Evolutionary conservation across 352 stramenopile species (phyloP).

Genomic region (Phytophthora megakarya): DNA sequence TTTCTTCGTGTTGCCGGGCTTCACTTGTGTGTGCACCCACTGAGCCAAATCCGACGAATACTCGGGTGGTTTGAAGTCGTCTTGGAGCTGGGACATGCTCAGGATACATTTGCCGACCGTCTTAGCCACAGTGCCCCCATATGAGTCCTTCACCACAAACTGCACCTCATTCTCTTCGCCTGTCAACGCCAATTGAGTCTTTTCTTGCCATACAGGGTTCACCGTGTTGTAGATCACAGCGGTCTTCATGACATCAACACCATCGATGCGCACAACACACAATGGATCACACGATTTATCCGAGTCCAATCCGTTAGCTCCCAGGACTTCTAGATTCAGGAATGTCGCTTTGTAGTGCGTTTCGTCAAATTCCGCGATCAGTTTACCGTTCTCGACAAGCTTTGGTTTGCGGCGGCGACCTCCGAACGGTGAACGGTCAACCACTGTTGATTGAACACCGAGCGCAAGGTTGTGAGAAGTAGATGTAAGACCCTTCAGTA

Average conservation of each 20-base stretch:
- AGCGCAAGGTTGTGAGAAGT: conserved; percentile 81
- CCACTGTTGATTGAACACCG: conserved; percentile 79
- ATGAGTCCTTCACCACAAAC: conserved; percentile 87
- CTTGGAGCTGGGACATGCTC: conserved; percentile 69
- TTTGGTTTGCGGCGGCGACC: conserved; percentile 73
- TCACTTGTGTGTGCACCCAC: conserved; percentile 84
- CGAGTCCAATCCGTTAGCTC: conserved; percentile 71
- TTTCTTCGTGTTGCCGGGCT: conserved; percentile 78
- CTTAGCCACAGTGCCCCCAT: conserved; percentile 75
- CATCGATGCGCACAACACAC: conserved; percentile 76
- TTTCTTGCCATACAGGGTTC: conserved; percentile 85
- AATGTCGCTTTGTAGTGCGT: conserved; percentile 63
- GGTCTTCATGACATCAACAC: conserved; percentile 71
- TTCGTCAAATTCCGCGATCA: conserved; percentile 72
- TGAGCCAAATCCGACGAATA: conserved; percentile 75
- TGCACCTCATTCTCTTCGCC: conserved; percentile 65
- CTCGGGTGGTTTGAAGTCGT: conserved; percentile 80
- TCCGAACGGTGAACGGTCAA: conserved; percentile 80
- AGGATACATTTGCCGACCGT: conserved; percentile 81
- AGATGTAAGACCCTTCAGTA: conserved; percentile 85
- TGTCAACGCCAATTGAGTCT: conserved; percentile 59
- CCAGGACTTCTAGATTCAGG: conserved; percentile 70
- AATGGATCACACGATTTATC: conserved; percentile 80
- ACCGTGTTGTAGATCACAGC: conserved; percentile 85
- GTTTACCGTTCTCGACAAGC: conserved; percentile 64